These are phyloP conservation scores for Neurospora sp. DNA, from an alignment of 495 filamentous ascomycete species.

Conservation along the genomic window DNA sequence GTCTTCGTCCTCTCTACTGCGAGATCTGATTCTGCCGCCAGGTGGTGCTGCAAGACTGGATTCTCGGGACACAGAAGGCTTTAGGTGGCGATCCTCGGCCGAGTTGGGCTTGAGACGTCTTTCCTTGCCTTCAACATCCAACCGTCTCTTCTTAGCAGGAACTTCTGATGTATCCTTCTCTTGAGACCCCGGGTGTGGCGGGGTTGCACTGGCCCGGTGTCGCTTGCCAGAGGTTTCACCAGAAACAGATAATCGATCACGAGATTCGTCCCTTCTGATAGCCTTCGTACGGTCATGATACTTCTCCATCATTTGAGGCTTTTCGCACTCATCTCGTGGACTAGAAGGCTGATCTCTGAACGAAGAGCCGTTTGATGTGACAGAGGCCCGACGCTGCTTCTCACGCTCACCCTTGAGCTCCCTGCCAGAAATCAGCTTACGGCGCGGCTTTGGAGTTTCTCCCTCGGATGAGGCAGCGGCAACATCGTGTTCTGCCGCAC, in stretches of 20 bases:
- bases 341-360: constrained; percentile 26
- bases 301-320: constrained; percentile 31
- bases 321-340: constrained; percentile 32
- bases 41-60: constrained; percentile 11
- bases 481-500: constrained; percentile 37
- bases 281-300: constrained; percentile 40
- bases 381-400: constrained; percentile 37
- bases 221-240: constrained; percentile 50
- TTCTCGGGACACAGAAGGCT: constrained; percentile 27
- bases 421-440: constrained; percentile 49
- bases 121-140: constrained; percentile 37
- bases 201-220: constrained; percentile 55
- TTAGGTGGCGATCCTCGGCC: constrained; percentile 31
- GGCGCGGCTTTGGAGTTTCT: constrained; percentile 44
- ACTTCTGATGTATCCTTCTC: constrained; percentile 45
- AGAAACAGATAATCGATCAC: constrained; percentile 36
- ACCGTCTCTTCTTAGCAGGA: constrained; percentile 37
- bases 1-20: constrained; percentile 29
- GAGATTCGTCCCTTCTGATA: constrained; percentile 45
- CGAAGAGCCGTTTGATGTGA: constrained; percentile 37
- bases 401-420: constrained; percentile 47
- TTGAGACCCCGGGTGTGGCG: constrained; percentile 46
- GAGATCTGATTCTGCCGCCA: constrained; percentile 9
- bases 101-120: constrained; percentile 27
- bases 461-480: constrained; percentile 39